Percentiles rank a stretch among this genome's conserved stretches.
Evolutionary conservation across 2,329 filamentous ascomycete species (phyloP).

Genomic region (Hymenoscyphus scutula): DNA sequence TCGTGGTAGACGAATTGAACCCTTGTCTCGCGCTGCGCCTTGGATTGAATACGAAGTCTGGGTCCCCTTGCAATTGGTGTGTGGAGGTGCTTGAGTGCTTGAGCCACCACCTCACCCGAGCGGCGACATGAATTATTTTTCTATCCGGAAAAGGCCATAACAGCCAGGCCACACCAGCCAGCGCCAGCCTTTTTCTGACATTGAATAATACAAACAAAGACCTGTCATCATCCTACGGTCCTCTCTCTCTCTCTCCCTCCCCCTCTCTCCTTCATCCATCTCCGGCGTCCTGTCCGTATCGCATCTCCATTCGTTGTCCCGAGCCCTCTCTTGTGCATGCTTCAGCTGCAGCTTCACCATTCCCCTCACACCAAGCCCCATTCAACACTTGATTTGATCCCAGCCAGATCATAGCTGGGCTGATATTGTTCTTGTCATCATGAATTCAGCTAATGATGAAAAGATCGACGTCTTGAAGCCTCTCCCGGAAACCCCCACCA

Average conservation of each 20-base stretch:
- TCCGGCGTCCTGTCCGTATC: background rate
- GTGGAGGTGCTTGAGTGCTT: background rate
- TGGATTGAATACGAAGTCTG: background rate
- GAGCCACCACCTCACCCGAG: background rate
- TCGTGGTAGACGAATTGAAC: background rate
- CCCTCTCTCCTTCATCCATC: background rate
- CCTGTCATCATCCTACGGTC: background rate
- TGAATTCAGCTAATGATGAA: conserved; percentile 24
- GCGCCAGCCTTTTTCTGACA: background rate
- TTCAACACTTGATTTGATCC: conserved; percentile 7
- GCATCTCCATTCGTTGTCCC: background rate
- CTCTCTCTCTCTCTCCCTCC: too few relatives aligned
- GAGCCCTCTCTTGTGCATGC: background rate
- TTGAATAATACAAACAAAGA: background rate
- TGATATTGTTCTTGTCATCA: conserved; percentile 11
- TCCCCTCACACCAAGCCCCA: background rate
- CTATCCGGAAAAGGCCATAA: background rate
- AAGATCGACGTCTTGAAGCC: conserved; percentile 21
- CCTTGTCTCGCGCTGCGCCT: conserved; percentile 1
- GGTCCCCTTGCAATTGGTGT: background rate
- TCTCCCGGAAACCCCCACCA: conserved; percentile 8
- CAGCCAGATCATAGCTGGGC: background rate
- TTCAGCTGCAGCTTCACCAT: conserved; percentile 11
- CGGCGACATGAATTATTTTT: background rate
- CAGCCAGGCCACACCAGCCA: background rate